Percentiles rank a stretch among this genome's conserved stretches.
These are phyloP conservation scores for Rugosomyces carneus DNA, from an alignment of 1,284 basidiomycete species.

Conservation along the genomic window DNA sequence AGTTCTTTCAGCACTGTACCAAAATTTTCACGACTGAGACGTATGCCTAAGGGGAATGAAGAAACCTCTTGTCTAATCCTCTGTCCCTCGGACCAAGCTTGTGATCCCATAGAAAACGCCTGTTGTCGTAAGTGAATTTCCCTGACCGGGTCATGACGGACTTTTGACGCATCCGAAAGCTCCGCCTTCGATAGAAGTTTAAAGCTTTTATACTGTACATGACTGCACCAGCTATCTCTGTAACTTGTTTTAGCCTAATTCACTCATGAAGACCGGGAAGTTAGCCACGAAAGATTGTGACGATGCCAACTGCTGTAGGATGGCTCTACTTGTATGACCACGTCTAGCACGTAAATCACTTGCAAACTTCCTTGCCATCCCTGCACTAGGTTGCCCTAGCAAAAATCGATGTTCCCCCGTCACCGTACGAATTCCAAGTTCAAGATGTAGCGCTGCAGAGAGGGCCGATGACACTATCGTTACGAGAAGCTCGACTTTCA, in stretches of 20 bases:
- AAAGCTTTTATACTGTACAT: conserved; percentile 13
- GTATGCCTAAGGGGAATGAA: conserved; percentile 28
- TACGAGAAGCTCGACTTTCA: conserved; percentile 55
- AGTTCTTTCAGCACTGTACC: background rate
- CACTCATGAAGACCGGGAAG: conserved; percentile 62
- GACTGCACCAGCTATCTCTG: conserved; percentile 1
- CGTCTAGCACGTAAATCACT: conserved; percentile 48
- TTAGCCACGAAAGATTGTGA: conserved; percentile 62
- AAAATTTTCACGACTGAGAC: background rate
- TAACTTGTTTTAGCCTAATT: conserved; percentile 24
- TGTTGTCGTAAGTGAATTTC: conserved; percentile 69
- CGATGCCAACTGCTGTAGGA: conserved; percentile 55
- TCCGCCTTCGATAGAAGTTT: conserved; percentile 42
- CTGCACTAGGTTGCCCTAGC: conserved; percentile 54
- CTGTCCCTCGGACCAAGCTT: conserved; percentile 59
- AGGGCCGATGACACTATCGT: conserved; percentile 57
- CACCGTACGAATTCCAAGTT: conserved; percentile 55
- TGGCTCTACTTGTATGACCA: conserved; percentile 41
- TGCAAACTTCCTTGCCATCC: conserved; percentile 58
- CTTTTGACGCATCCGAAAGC: conserved; percentile 24
- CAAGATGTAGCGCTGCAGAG: conserved; percentile 59
- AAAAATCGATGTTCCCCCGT: conserved; percentile 41
- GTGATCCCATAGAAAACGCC: conserved; percentile 63
- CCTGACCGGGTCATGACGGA: background rate
- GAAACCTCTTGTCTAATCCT: conserved; percentile 44